phyloP scores from a whole-genome alignment of 1,284 basidiomycete species.

The Vanrija sp. region DNA sequence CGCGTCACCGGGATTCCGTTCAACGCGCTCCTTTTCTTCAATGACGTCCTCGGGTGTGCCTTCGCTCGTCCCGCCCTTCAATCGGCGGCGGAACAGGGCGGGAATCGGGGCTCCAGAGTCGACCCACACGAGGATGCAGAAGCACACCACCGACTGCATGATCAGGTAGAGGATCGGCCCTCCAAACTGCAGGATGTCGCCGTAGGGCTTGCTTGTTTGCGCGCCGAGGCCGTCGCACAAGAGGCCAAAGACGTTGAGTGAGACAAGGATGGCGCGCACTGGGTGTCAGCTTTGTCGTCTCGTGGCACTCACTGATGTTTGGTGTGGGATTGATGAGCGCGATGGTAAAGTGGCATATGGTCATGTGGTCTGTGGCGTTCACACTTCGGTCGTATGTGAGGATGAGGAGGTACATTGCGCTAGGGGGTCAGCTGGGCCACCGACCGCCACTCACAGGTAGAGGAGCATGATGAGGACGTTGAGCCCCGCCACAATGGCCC shows the following conservation, averaged over 20 bases:
- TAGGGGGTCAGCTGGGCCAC: conserved; percentile 5
- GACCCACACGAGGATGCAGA: conserved; percentile 59
- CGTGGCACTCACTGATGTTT: conserved; percentile 57
- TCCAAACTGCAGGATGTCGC: conserved; percentile 61
- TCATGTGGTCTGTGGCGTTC: conserved; percentile 56
- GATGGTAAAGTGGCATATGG: conserved; percentile 64
- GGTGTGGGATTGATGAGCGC: conserved; percentile 65
- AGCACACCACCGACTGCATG: conserved; percentile 55
- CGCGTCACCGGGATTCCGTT: conserved; percentile 48
- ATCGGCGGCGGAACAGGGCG: conserved; percentile 3
- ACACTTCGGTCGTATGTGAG: conserved; percentile 61
- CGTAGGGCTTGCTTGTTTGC: conserved; percentile 54
- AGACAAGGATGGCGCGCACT: conserved; percentile 61
- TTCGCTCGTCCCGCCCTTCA: neutral
- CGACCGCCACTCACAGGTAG: conserved; percentile 24
- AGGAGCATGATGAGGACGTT: conserved; percentile 69
- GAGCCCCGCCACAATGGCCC: conserved; percentile 68
- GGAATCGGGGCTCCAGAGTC: conserved; percentile 59
- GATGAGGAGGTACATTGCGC: conserved; percentile 63
- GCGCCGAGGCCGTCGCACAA: conserved; percentile 61
- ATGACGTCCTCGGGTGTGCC: conserved; percentile 52
- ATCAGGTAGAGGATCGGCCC: conserved; percentile 72
- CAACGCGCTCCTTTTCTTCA: conserved; percentile 56
- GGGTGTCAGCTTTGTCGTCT: neutral
- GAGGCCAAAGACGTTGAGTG: conserved; percentile 70